Conservation (phyloP, 176 grass and related monocot genomes). For the Pharus latifolius region DNA sequence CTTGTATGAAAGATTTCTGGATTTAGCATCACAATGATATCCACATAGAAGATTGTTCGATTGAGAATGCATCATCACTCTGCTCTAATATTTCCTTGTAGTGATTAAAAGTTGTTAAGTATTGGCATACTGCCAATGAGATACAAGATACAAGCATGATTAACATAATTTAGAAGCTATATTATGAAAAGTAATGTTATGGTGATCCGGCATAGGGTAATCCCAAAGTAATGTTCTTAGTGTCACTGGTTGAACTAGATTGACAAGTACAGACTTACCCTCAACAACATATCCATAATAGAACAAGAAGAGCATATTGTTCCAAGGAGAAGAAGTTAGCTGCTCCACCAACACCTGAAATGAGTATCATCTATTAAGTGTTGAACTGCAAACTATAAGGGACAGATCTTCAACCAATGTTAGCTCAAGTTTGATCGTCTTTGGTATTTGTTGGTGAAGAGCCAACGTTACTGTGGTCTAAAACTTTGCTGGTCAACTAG, state of each 20-base stretch:
- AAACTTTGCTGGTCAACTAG: not conserved
- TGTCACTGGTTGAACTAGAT: not conserved
- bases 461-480: not conserved
- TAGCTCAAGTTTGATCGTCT: not conserved
- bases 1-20: not conserved
- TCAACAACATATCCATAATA: conserved; percentile 90
- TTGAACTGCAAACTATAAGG: not conserved
- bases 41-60: not conserved
- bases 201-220: not conserved
- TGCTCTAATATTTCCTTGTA: not conserved
- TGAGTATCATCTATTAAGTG: conserved; percentile 10
- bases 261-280: conserved; percentile 52
- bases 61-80: not conserved
- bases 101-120: not conserved
- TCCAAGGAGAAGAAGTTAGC: conserved; percentile 70
- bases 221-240: not conserved
- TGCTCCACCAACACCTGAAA: conserved; percentile 81
- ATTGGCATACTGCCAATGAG: not conserved
- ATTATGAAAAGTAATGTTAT: too few relatives aligned
- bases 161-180: not conserved
- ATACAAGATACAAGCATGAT: not conserved
- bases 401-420: not conserved
- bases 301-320: conserved; percentile 72
- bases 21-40: not conserved
- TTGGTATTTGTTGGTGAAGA: not conserved